These are phyloP conservation scores for Zygosaccharomyces gambellarensis DNA, from an alignment of 805 yeast species.

Conservation along the genomic window DNA sequence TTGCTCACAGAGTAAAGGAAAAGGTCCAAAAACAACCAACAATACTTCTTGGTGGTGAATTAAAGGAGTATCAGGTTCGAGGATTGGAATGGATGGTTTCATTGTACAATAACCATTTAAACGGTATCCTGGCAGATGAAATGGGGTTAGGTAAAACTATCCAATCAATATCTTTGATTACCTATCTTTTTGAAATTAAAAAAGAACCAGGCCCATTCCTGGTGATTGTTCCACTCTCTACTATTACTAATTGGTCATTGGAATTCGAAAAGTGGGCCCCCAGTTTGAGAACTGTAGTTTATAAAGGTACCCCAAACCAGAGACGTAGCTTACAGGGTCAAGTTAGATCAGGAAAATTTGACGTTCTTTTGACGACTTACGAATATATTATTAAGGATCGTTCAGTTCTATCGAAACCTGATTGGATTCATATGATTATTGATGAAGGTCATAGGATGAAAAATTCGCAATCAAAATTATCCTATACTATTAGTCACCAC, in stretches of 20 bases:
- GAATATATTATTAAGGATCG: conserved; percentile 78
- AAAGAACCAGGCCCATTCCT: conserved; percentile 64
- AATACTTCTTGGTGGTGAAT: conserved; percentile 68
- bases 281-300: conserved; percentile 60
- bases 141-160: conserved; percentile 97
- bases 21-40: conserved; percentile 60
- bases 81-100: conserved; percentile 99
- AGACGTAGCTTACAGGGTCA: conserved; percentile 63
- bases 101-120: conserved; percentile 84
- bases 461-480: conserved; percentile 68
- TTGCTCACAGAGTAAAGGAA: conserved; percentile 72
- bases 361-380: conserved; percentile 72
- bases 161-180: conserved; percentile 73
- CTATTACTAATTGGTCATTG: conserved; percentile 78
- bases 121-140: conserved; percentile 97
- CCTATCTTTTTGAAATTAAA: conserved; percentile 65
- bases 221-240: conserved; percentile 78
- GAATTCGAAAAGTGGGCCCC: conserved; percentile 92
- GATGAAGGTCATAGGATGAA: conserved; percentile 92
- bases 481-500: conserved; percentile 63
- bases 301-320: conserved; percentile 72
- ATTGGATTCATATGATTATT: conserved; percentile 82
- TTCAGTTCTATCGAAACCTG: conserved; percentile 59
- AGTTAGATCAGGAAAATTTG: conserved; percentile 64
- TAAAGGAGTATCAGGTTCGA: conserved; percentile 80